Evolutionary conservation across 495 filamentous ascomycete species (phyloP).

Genomic region (Thermothielavioides terrestris): DNA sequence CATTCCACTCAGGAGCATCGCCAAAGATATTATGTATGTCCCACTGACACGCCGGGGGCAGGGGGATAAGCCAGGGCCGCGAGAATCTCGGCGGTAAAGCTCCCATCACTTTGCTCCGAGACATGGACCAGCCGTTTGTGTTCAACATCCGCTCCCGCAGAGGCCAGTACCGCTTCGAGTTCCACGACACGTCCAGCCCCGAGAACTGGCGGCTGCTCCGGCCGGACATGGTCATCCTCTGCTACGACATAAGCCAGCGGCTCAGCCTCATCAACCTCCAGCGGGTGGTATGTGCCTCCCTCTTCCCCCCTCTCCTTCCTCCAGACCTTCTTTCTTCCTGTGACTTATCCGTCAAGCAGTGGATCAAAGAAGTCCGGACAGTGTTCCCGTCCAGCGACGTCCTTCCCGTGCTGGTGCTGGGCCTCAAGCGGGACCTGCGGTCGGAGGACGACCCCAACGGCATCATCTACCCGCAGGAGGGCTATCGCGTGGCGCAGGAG

Average conservation of each 20-base stretch:
- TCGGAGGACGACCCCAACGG: conserved; percentile 53
- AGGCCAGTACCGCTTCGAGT: conserved; percentile 60
- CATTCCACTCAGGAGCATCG: not conserved
- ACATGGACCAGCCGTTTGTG: conserved; percentile 74
- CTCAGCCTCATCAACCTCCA: conserved; percentile 54
- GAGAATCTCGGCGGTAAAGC: conserved; percentile 25
- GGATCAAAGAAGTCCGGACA: conserved; percentile 57
- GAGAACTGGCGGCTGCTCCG: conserved; percentile 63
- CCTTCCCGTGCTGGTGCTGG: conserved; percentile 67
- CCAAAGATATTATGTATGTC: no score
- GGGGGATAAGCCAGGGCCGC: conserved; percentile 42
- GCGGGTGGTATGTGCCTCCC: conserved; percentile 38
- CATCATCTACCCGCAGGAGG: conserved; percentile 66
- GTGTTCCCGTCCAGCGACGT: conserved; percentile 51
- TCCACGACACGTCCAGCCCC: conserved; percentile 71
- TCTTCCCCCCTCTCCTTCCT: conserved; percentile 6
- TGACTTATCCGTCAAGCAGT: conserved; percentile 45
- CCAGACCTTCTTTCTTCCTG: no score
- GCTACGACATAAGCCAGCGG: conserved; percentile 70
- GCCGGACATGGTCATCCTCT: conserved; percentile 67
- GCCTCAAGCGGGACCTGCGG: conserved; percentile 74
- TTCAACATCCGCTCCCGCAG: conserved; percentile 58
- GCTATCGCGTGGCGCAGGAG: conserved; percentile 66
- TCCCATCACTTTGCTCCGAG: conserved; percentile 51
- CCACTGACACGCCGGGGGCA: no score